A percentile compares a stretch with the other conserved stretches of the same genome.
Conservation (phyloP, 768 basidiomycete species). For the Lactifluus hygrophoroides region DNA sequence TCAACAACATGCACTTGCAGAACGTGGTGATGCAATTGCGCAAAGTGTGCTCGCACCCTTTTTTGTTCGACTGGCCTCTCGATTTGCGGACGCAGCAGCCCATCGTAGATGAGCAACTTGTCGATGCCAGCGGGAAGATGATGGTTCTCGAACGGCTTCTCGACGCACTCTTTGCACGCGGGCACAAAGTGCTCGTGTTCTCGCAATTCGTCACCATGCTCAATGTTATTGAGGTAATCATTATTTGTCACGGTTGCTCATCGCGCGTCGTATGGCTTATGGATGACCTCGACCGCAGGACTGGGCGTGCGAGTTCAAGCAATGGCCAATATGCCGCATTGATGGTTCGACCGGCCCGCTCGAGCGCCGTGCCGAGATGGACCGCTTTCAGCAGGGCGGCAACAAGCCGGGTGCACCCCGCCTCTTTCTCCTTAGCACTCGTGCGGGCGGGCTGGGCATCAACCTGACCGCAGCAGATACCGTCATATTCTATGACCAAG, state of each 20-base stretch:
- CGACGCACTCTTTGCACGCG: constrained; percentile 65
- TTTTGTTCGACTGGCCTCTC: constrained; percentile 78
- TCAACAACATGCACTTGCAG: constrained; percentile 90
- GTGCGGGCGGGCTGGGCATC: constrained; percentile 73
- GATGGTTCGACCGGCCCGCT: constrained; percentile 81
- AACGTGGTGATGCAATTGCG: constrained; percentile 94
- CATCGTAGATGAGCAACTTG: constrained; percentile 67
- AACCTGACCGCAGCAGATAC: constrained; percentile 81
- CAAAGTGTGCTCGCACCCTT: constrained; percentile 92
- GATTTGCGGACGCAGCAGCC: constrained; percentile 53
- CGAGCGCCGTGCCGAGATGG: constrained; percentile 80
- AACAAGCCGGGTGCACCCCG: constrained; percentile 52
- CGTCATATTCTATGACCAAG: constrained; percentile 89
- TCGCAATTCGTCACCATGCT: constrained; percentile 97
- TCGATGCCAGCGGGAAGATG: constrained; percentile 94
- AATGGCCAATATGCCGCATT: constrained; percentile 80
- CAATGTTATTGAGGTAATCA: constrained; percentile 77
- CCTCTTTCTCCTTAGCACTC: constrained; percentile 74
- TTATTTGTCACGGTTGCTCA: constrained; percentile 1
- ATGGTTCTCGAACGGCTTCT: constrained; percentile 87
- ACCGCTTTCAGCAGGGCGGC: constrained; percentile 68
- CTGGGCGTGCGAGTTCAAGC: constrained; percentile 82
- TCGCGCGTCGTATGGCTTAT: background rate
- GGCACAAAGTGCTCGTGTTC: constrained; percentile 81
- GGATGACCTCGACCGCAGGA: constrained; percentile 38